A percentile compares a stretch with the other conserved stretches of the same genome.
These are phyloP conservation scores for Salvia miltiorrhiza DNA, from an alignment of 257 asterid genomes.

Conservation along the genomic window DNA sequence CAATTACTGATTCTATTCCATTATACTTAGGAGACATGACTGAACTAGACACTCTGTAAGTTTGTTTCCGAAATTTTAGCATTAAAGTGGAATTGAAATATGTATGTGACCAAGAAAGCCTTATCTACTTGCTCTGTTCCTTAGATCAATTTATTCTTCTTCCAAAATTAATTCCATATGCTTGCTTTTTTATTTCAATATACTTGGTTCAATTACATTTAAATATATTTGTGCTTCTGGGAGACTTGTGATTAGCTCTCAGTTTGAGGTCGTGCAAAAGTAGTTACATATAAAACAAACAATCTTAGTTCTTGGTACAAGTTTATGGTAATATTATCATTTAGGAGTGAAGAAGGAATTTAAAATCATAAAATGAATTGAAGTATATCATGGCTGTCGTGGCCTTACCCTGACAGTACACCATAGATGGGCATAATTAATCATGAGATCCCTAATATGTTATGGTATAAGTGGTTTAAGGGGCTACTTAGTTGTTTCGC, in stretches of 20 bases:
- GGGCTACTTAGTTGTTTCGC: background rate
- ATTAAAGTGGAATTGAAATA: background rate
- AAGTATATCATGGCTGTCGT: too few species aligned
- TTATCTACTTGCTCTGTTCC: background rate
- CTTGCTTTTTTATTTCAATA: background rate
- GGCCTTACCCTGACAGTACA: too few species aligned
- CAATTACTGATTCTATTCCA: constrained; percentile 65
- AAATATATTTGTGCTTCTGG: background rate
- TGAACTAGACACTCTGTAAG: constrained; percentile 51
- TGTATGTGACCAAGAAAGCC: background rate
- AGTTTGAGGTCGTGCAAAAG: background rate
- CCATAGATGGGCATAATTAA: background rate
- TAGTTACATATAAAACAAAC: background rate
- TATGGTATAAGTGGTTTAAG: background rate
- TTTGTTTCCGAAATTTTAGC: constrained; percentile 3
- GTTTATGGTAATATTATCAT: background rate
- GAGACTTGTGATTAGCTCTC: background rate
- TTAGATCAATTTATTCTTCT: background rate
- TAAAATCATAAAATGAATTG: background rate
- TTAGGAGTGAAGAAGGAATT: background rate
- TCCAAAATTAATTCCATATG: background rate
- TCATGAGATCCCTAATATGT: background rate
- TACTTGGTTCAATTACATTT: background rate
- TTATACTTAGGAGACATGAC: constrained; percentile 34
- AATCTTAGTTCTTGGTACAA: background rate